Evolutionary conservation across 768 basidiomycete species (phyloP).

Genomic region (Podaxis sp.): DNA sequence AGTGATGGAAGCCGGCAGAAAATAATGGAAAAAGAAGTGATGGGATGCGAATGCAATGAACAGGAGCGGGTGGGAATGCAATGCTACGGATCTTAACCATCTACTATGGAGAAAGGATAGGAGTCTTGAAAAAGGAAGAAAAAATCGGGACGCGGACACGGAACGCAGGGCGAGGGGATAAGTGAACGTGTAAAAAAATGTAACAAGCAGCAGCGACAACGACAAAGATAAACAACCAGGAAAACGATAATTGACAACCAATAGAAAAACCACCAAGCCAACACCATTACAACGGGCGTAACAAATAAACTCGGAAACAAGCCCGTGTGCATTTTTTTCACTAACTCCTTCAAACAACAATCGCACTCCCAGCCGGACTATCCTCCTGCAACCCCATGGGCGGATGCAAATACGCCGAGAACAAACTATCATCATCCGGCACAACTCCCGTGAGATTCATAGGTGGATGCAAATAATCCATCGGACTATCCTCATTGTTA

Average conservation of each 20-base stretch:
- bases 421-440: conserved; percentile 65
- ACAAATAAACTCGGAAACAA: background rate
- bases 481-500: conserved; percentile 52
- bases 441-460: conserved; percentile 32
- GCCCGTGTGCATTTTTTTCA: conserved; percentile 1
- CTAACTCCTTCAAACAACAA: conserved; percentile 23
- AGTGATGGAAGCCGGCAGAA: background rate
- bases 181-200: background rate
- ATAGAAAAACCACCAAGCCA: conserved; percentile 1
- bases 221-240: conserved; percentile 5
- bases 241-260: conserved; percentile 8
- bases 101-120: background rate
- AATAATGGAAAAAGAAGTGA: background rate
- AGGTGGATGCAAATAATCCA: conserved; percentile 72
- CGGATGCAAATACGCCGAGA: conserved; percentile 45
- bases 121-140: background rate
- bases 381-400: conserved; percentile 44
- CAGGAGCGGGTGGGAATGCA: background rate
- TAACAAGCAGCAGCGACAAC: conserved; percentile 6
- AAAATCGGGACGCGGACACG: background rate
- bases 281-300: background rate
- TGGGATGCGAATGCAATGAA: conserved; percentile 1
- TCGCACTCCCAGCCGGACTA: conserved; percentile 20
- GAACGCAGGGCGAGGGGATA: background rate
- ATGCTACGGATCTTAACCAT: background rate